Base-by-base conservation (phyloP, 2,329 filamentous ascomycete species). In the Pseudovirgaria hyperparasitica region DNA sequence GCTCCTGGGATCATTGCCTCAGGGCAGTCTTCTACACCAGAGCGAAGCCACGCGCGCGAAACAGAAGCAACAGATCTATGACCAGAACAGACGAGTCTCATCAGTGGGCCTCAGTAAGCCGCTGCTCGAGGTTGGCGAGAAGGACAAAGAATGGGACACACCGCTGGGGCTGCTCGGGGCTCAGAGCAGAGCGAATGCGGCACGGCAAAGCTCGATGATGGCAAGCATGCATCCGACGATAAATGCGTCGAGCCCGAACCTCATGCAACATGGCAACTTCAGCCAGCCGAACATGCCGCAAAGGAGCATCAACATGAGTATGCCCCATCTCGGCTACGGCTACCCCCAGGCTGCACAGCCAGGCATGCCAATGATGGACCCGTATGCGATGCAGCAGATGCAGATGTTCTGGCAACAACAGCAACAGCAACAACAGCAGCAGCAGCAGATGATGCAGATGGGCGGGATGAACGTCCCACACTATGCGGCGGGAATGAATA, bases 11-110 rank as follows among this genome's bases (percentile, higher is more conserved):
- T 39, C 48, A 12, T 43, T 56, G 5, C 48, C 54, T 0, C 44
- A 42, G 17, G 57, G 55, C 16, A 58, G 53, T 11, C 45, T 64
- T 6, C 48, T 64, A 6, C 52, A 54, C 23, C 38, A 48, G 26
- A 52, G 48, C 24, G 50, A 52, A 23, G 25, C 50, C 12, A 48
- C 46, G 11, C 46, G 57, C 31, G 50, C 55, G 16, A 49, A 47
- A 22, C 40, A 44, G 5, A 52, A 53, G 33, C 42, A 43, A 3
- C 40, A 54, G 16, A 41, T 57, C 22, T 30, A 52, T 8, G 46
- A 52, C 6, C 32, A 47, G 36, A 45, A 51, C 32, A 34, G 41
- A 24, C 47, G 52, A 14, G 40, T 43, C 4, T 45, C 40, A 10
- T 50, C 45, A 26, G 45, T 43, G 24, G 43, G 41, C 10, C 32